These are phyloP conservation scores for Carpinus fangiana DNA, from an alignment of 306 rosid genomes.

Conservation along the genomic window DNA sequence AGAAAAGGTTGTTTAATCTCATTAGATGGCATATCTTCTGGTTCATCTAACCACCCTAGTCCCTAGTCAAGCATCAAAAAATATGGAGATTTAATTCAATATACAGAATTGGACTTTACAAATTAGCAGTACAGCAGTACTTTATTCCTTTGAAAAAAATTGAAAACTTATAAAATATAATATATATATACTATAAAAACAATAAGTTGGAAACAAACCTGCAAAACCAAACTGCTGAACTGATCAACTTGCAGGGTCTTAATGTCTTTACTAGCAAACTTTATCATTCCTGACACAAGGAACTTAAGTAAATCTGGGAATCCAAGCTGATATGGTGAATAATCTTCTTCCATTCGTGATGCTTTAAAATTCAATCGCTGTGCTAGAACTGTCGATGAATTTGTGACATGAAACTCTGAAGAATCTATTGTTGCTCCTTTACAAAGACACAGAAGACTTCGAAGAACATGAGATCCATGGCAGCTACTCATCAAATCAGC, in stretches of 20 bases:
- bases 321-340: constrained; percentile 39
- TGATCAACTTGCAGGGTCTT: constrained; percentile 68
- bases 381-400: constrained; percentile 58
- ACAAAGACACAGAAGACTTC: constrained; percentile 79
- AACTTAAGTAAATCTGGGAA: constrained; percentile 69
- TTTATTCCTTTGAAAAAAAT: neutral
- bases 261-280: constrained; percentile 42
- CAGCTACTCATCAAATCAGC: constrained; percentile 74
- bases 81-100: neutral
- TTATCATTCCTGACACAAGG: constrained; percentile 62
- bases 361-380: constrained; percentile 63
- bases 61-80: neutral
- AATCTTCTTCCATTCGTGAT: constrained; percentile 38
- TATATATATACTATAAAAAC: neutral
- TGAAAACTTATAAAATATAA: neutral
- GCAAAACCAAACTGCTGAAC: constrained; percentile 86
- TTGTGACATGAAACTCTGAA: constrained; percentile 48
- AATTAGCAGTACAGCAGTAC: constrained; percentile 1
- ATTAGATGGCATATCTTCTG: neutral
- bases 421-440: constrained; percentile 65
- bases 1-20: neutral
- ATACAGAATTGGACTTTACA: neutral
- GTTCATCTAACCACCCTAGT: neutral
- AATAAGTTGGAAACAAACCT: constrained; percentile 49
- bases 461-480: constrained; percentile 88